A percentile compares a stretch with the other conserved stretches of the same genome.
Evolutionary conservation across 2,329 filamentous ascomycete genomes (phyloP).

Genomic region (Paecilomyces formosus): DNA sequence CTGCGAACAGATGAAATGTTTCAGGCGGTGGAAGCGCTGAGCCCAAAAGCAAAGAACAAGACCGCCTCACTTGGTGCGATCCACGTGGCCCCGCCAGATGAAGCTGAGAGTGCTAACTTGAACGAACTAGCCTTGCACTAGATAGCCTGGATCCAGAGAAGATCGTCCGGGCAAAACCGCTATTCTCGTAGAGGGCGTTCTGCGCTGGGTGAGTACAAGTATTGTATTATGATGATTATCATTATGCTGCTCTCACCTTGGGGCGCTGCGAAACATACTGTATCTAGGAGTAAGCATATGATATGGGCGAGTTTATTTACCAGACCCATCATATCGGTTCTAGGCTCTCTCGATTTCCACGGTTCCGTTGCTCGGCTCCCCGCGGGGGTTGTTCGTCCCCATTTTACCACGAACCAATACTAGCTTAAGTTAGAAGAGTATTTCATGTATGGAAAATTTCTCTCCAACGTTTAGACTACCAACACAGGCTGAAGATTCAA

Average conservation of each 20-base stretch:
- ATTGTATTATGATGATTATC: not conserved
- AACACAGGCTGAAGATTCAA: not conserved
- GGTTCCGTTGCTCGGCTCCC: conserved; percentile 6
- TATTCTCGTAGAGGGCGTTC: not conserved
- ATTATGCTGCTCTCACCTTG: not conserved
- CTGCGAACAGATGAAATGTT: not conserved
- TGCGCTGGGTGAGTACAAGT: too few species aligned
- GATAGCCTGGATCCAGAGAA: not conserved
- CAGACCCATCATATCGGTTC: not conserved
- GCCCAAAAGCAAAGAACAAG: conserved; percentile 1
- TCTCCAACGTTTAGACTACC: not conserved
- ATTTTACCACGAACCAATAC: not conserved
- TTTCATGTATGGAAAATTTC: not conserved
- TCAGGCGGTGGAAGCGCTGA: conserved; percentile 1
- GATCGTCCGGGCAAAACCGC: not conserved
- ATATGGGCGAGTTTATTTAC: not conserved
- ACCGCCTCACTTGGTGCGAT: conserved; percentile 20
- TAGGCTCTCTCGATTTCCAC: conserved; percentile 1
- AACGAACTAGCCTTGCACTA: not conserved
- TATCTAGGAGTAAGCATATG: not conserved
- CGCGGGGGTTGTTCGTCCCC: conserved; percentile 4
- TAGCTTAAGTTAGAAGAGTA: not conserved
- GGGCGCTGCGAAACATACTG: not conserved
- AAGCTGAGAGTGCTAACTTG: not conserved
- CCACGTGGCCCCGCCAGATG: conserved; percentile 20